Base-by-base conservation (phyloP, 2,329 filamentous ascomycete genomes). In the Colletotrichum sp. region DNA sequence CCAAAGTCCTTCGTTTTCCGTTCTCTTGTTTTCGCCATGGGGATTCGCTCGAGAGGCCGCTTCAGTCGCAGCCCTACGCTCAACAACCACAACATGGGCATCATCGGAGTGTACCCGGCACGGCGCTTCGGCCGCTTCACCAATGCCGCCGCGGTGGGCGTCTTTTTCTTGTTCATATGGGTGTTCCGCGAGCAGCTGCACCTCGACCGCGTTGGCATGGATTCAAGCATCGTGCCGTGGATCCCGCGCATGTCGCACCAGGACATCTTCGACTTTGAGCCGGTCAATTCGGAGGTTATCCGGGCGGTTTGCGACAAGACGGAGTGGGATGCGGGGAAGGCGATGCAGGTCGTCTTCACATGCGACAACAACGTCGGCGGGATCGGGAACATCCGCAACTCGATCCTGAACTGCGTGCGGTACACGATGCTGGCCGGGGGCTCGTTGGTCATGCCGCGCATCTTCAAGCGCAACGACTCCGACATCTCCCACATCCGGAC, bases 351-450 rank as follows among this genome's bases (percentile, higher is more conserved):
- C 9, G 77, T 86, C 3, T 87, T 86, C 68, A 85, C 81, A 21
- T 86, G 85, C 78, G 84, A 86, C 65, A 83, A 83, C 16, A 83
- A 83, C 71, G 80, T 83, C 32, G 85, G 85, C 64, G 85, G 84
- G 32, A 80, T 86, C 63, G 84, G 82, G 52, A 84, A 86, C 80
- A 78, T 86, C 39, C 81, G 85, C 26, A 86, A 86, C 72, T 84
- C 84, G 77, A 84, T 87, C 34, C 79, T 87, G 7, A 85, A 85
- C 71, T 86, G 85, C 75, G 81, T 86, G 6, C 81, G 85, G 13
- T 87, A 85, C 66, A 81, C 85, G 4, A 86, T 86, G 62, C 80
- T 81, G 65, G 84, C 80, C 21, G 85, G 85, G 4, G 85, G 79
- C 55, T 81, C 81, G 2, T 57, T 86, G 6, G 84, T 86, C 9